Evolutionary conservation across 78 protist genomes (phyloP), one percentile per base, ranked within the genome.

Genomic region (Anaeramoeba ignava): DNA sequence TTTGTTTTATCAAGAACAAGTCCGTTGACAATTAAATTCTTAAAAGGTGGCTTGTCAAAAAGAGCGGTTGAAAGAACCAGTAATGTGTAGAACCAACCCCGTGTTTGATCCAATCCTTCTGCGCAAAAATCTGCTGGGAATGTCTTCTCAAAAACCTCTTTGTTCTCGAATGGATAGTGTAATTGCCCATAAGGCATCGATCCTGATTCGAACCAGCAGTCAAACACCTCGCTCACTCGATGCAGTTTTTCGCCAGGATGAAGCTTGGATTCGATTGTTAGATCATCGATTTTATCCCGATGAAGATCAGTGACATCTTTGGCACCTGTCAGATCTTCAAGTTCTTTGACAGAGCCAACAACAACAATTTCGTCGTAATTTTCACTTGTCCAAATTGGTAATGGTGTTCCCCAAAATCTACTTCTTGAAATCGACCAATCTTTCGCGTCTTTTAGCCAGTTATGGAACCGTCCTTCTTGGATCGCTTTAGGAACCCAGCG

Each of bases 191-290:
- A 23, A 33, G 80, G 73, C 90, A 42, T 83, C 34, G 93, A 89
- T 79, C 99, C 99, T 17, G 92, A 84, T 93, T 98, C 99, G 89
- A 98, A 98, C 99, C 99, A 98, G 93, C 99, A 97, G 93, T 98
- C 99, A 84, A 98, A 98, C 31, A 98, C 99, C 78, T 96, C 97
- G 42, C 78, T 87, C 73, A 96, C 88, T 41, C 99, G 91, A 38
- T 85, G 80, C 36, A 94, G 82, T 33, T 68, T 54, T 2, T 85
- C 82, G 83, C 40, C 3, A 31, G 88, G n/a, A n/a, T n/a, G n/a
- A n/a, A n/a, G n/a, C n/a, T n/a, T n/a, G n/a, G n/a, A n/a, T n/a
- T 98, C 98, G 88, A 97, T 93, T 84, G 92, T 91, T 86, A 97
- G 78, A 78, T 92, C 83, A 89, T 98, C 99, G 82, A 97, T 81